Conservation (phyloP, 2,329 filamentous ascomycete genomes). For the Aspergillus clavatus region DNA sequence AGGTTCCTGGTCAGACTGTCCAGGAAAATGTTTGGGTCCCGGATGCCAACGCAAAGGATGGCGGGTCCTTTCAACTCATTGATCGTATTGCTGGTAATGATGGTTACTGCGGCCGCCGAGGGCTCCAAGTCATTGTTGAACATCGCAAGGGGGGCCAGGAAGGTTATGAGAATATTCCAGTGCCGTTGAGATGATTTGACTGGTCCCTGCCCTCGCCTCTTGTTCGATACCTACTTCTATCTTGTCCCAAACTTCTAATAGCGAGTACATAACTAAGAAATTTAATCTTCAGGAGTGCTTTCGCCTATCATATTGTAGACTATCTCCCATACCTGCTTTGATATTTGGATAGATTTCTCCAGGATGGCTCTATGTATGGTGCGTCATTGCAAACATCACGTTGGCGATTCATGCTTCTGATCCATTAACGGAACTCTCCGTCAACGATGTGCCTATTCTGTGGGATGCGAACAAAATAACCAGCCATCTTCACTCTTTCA, state of each 20-base stretch:
- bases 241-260: not conserved
- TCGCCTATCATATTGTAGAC: not conserved
- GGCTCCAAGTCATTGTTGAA: slow-evolving; percentile 42
- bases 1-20: slow-evolving; percentile 51
- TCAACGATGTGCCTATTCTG: not conserved
- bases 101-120: slow-evolving; percentile 43
- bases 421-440: not conserved
- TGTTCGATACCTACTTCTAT: not conserved
- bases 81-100: slow-evolving; percentile 39
- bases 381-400: not conserved
- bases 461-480: not conserved
- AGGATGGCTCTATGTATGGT: too few species aligned
- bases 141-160: slow-evolving; percentile 40
- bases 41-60: slow-evolving; percentile 22
- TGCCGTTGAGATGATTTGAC: slow-evolving; percentile 26
- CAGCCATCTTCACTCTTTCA: not conserved
- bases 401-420: not conserved
- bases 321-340: not conserved
- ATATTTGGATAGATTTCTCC: not conserved
- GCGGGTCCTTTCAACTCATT: slow-evolving; percentile 38
- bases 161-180: slow-evolving; percentile 42
- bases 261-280: not conserved
- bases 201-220: not conserved
- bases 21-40: slow-evolving; percentile 41
- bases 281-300: not conserved